Percentiles rank a stretch among this genome's conserved stretches.
Evolutionary conservation across 2,329 filamentous ascomycete species (phyloP).

Genomic region (Phaeosphaeria sp.): DNA sequence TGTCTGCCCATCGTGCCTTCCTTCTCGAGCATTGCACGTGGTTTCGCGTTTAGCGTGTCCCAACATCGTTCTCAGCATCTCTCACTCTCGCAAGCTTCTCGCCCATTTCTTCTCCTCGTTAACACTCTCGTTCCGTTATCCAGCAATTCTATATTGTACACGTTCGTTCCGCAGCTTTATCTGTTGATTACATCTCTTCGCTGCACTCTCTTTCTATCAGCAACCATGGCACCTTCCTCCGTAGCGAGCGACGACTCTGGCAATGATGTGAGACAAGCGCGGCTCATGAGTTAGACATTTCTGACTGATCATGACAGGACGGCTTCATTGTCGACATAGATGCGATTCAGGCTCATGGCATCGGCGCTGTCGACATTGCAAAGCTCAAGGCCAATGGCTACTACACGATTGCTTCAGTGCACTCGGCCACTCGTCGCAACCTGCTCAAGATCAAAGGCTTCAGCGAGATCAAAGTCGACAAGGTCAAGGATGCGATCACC

Average conservation of each 20-base stretch:
- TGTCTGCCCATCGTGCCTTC: slow-evolving; percentile 17
- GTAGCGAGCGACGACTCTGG: slow-evolving; percentile 60
- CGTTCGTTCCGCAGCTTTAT: background rate
- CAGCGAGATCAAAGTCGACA: slow-evolving; percentile 74
- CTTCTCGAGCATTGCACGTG: slow-evolving; percentile 21
- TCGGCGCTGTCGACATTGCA: slow-evolving; percentile 69
- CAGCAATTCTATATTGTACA: background rate
- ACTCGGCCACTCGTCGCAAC: slow-evolving; percentile 65
- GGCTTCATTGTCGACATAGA: slow-evolving; percentile 71
- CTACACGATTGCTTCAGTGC: slow-evolving; percentile 68
- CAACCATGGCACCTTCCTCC: slow-evolving; percentile 54
- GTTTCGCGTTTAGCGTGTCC: slow-evolving; percentile 20
- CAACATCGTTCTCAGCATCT: slow-evolving; percentile 7
- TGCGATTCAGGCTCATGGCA: slow-evolving; percentile 69
- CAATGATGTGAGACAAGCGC: slow-evolving; percentile 52
- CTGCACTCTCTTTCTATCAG: slow-evolving; percentile 8
- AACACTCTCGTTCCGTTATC: background rate
- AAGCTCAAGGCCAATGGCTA: slow-evolving; percentile 70
- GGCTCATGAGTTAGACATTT: background rate
- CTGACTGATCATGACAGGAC: slow-evolving; percentile 45
- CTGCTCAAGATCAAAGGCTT: slow-evolving; percentile 73
- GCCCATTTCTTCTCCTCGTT: background rate
- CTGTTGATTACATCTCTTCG: slow-evolving; percentile 6
- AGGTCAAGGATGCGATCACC: slow-evolving; percentile 71
- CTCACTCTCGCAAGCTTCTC: slow-evolving; percentile 3